Conservation (phyloP, 345 rosid genomes). For the Xanthoceras sorbifolium region DNA sequence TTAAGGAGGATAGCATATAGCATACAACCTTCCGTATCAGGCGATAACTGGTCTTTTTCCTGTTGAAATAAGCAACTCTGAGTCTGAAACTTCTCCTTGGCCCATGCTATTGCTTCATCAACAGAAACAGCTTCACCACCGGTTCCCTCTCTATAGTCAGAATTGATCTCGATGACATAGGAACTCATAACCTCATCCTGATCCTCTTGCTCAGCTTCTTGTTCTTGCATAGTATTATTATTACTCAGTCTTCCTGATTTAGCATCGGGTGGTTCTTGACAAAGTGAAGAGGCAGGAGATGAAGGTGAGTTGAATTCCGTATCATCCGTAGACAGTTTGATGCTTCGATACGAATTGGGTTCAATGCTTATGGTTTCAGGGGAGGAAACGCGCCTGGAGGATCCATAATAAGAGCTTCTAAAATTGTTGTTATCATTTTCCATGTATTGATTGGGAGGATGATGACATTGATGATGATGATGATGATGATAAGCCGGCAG, state of each 20-base stretch:
- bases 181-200: conserved; percentile 78
- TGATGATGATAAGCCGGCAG: conserved; percentile 41
- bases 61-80: conserved; percentile 24
- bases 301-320: conserved; percentile 69
- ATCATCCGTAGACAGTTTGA: conserved; percentile 50
- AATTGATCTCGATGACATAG: conserved; percentile 82
- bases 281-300: conserved; percentile 70
- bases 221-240: conserved; percentile 31
- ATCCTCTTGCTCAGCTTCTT: conserved; percentile 37
- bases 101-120: conserved; percentile 79
- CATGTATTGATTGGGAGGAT: conserved; percentile 25
- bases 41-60: conserved; percentile 19
- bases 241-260: conserved; percentile 9
- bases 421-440: conserved; percentile 39
- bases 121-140: conserved; percentile 52
- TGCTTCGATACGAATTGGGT: conserved; percentile 51
- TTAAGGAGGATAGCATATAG: not conserved
- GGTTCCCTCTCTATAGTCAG: conserved; percentile 44
- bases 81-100: conserved; percentile 55
- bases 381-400: conserved; percentile 51
- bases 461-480: conserved; percentile 20
- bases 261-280: conserved; percentile 44
- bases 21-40: conserved; percentile 36
- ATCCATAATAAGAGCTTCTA: conserved; percentile 38
- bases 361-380: conserved; percentile 72